Base-by-base conservation (phyloP, 495 filamentous ascomycete species). In the Monascus purpureus region DNA sequence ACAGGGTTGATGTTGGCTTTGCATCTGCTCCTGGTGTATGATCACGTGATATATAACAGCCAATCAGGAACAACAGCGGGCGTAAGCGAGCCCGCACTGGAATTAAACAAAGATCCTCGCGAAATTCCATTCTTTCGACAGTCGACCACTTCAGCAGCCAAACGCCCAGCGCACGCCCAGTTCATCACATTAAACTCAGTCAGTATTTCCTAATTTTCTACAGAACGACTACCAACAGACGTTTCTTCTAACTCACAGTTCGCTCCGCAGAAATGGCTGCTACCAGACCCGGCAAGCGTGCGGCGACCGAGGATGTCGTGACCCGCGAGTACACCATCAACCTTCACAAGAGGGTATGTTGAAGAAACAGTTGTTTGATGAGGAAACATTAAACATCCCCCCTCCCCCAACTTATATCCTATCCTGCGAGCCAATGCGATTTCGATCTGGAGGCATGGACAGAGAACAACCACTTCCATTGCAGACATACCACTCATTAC, bases 301-400 rank as follows among this genome's bases (percentile, higher is more conserved):
- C 86, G 57, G 90, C 90, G 65, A 93, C 96, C 61, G 79, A 82
- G 55, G 87, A 96, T 65, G 92, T 96, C 51, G 90, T 99, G 55
- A 77, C 90, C 38, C 85, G 90, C 73, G 92, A 99, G 72, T 99
- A 96, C 76, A 99, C 90, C 61, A 99, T 99, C 73, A 88, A 99
- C 75, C 67, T 99, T 42, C 90, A 99, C 80, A 96, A 93, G 77
- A 77, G 87, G 63, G 90, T 96, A 92, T 61, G 82, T 83, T 62
- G 53, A 62, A 50, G n/a, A 27, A 4, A 27, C 4, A 27, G 22
- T 6, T 13, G 42, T 35, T 42, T 37, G 31, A 45, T 31, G 38
- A 6, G 6, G 26, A 6, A 7, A 28, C 31, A 22, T 25, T 15
- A 28, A 9, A 23, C 5, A 15, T 17, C 20, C 15, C 6, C 16